These are phyloP conservation scores for Moesziomyces globuligerus DNA, from an alignment of 1,284 basidiomycete species.

Conservation along the genomic window DNA sequence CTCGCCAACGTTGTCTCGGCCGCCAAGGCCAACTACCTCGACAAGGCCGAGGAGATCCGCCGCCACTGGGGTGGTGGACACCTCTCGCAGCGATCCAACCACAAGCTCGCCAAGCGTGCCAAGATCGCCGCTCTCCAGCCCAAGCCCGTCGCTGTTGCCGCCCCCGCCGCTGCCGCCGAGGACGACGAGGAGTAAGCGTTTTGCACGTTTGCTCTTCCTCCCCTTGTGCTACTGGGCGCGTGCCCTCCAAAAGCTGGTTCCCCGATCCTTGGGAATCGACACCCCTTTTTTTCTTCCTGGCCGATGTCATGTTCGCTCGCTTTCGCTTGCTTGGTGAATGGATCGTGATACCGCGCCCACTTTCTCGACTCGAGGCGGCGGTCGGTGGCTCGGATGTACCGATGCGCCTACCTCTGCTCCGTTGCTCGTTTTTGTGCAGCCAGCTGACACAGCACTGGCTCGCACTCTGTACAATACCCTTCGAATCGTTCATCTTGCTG, in stretches of 20 bases:
- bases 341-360: slow-evolving; percentile 30
- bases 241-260: slow-evolving; percentile 40
- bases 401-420: not conserved
- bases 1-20: slow-evolving; percentile 91
- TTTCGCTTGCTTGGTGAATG: slow-evolving; percentile 24
- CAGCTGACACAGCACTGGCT: not conserved
- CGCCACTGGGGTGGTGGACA: slow-evolving; percentile 95
- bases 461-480: slow-evolving; percentile 46
- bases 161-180: slow-evolving; percentile 31
- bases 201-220: slow-evolving; percentile 19
- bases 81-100: slow-evolving; percentile 90
- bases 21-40: slow-evolving; percentile 93
- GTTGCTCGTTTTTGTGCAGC: slow-evolving; percentile 23
- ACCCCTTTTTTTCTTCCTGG: slow-evolving; percentile 18
- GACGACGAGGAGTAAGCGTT: slow-evolving; percentile 50
- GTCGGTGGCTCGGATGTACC: slow-evolving; percentile 7
- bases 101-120: slow-evolving; percentile 92
- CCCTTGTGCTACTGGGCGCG: slow-evolving; percentile 7
- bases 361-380: not conserved
- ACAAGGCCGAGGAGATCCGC: slow-evolving; percentile 92
- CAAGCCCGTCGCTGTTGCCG: slow-evolving; percentile 40
- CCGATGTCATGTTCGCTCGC: slow-evolving; percentile 36
- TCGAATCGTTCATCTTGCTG: slow-evolving; percentile 1
- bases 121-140: slow-evolving; percentile 76
- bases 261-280: slow-evolving; percentile 19